Conservation (phyloP, 371 early-diverging fungal species). For the Phascolomyces articulosus region DNA sequence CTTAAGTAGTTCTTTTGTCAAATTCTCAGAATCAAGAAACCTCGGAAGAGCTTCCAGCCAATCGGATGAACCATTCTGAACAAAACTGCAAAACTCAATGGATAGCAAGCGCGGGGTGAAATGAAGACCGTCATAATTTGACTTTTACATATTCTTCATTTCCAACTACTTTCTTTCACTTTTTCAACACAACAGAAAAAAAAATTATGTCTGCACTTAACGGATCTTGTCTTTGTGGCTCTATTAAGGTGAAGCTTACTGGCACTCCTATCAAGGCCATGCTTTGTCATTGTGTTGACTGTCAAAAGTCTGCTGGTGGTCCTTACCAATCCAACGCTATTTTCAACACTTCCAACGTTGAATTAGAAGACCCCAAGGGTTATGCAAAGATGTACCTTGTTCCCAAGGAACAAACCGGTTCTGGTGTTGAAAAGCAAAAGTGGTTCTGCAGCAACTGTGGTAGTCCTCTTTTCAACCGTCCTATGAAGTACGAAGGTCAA, state of each 20-base stretch:
- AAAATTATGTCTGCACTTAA: neutral
- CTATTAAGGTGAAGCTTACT: conserved; percentile 15
- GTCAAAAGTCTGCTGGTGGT: conserved; percentile 30
- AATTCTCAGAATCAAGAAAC: neutral
- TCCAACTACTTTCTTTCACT: conserved; percentile 3
- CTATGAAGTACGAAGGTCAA: conserved; percentile 29
- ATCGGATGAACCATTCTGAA: neutral
- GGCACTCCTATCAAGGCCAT: conserved; percentile 22
- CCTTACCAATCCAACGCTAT: conserved; percentile 27
- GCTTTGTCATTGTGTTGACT: conserved; percentile 28
- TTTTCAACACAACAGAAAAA: neutral
- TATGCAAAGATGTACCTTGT: conserved; percentile 23
- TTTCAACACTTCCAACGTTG: conserved; percentile 15
- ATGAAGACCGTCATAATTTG: neutral
- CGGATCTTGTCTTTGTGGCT: conserved; percentile 25
- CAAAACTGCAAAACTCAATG: neutral
- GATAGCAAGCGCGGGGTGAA: neutral
- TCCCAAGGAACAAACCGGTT: conserved; percentile 15
- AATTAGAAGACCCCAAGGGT: conserved; percentile 18
- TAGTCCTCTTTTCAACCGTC: conserved; percentile 24
- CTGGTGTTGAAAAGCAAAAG: conserved; percentile 32
- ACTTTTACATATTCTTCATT: neutral
- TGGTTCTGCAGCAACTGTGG: conserved; percentile 32
- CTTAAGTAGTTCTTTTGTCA: too few relatives aligned
- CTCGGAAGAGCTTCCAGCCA: neutral